Percentiles rank a stretch among this genome's conserved stretches.
phyloP scores from a whole-genome alignment of 169 alveolate genomes.

The Besnoitia besnoiti region DNA sequence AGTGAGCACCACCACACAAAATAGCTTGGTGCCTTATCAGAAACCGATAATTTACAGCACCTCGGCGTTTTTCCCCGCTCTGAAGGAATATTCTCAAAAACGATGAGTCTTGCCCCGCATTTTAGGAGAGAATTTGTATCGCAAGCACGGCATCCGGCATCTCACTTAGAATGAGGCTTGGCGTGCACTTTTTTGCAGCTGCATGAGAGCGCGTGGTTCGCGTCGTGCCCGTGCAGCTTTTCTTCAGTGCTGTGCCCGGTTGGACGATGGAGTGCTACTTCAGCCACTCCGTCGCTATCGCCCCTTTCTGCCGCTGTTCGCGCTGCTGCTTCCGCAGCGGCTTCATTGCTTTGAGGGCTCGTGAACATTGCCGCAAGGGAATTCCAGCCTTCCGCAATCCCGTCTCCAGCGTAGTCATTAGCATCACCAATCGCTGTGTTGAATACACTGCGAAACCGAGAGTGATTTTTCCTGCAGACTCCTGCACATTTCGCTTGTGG shows the following conservation, averaged over 20 bases:
- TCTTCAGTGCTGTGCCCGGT: not conserved
- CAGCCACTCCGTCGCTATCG: not conserved
- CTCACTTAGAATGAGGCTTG: not conserved
- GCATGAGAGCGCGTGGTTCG: not conserved
- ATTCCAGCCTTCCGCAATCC: slow-evolving; percentile 19
- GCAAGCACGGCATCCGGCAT: too few species aligned
- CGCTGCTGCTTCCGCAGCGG: slow-evolving; percentile 19
- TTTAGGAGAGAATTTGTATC: too few species aligned
- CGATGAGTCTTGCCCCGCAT: too few species aligned
- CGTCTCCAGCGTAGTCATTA: slow-evolving; percentile 22
- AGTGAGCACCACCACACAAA: too few species aligned
- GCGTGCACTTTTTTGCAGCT: not conserved
- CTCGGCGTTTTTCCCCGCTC: too few species aligned
- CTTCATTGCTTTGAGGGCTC: not conserved
- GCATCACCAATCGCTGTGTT: slow-evolving; percentile 12
- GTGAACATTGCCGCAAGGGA: not conserved
- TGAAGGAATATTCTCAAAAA: too few species aligned
- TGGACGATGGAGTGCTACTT: not conserved
- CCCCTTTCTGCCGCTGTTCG: slow-evolving; percentile 24
- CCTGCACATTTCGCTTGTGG: too few species aligned
- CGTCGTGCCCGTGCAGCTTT: not conserved
- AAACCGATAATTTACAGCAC: too few species aligned
- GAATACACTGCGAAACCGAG: too few species aligned
- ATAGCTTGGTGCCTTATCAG: too few species aligned
- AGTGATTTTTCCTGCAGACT: too few species aligned